phyloP scores from a whole-genome alignment of 2,329 filamentous ascomycete genomes.

The Botrytis galanthina region DNA sequence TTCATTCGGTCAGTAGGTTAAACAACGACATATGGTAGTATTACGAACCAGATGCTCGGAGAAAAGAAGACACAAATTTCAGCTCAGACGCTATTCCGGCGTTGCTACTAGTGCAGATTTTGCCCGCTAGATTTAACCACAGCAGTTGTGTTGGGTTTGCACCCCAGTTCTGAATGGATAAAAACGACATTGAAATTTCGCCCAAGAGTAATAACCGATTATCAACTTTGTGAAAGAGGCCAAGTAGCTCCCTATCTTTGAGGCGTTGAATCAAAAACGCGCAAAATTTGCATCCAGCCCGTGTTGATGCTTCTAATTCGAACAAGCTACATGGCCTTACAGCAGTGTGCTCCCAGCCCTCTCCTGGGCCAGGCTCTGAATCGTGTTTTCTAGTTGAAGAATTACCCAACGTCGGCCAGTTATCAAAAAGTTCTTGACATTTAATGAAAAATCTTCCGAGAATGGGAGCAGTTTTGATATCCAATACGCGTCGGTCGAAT shows the following conservation, averaged over 20 bases:
- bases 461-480: not conserved
- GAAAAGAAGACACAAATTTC: not conserved
- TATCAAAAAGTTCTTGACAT: not conserved
- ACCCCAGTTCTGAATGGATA: not conserved
- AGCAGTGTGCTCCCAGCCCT: not conserved
- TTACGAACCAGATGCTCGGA: not conserved
- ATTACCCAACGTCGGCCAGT: not conserved
- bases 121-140: not conserved
- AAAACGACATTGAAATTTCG: not conserved
- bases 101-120: not conserved
- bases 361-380: not conserved
- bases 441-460: not conserved
- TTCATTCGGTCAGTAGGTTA: rapidly evolving
- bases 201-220: not conserved
- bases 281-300: not conserved
- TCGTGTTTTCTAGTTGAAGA: not conserved
- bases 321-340: not conserved
- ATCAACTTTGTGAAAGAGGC: not conserved
- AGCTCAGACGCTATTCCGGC: not conserved
- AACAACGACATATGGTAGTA: not conserved
- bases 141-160: not conserved
- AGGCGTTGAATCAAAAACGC: not conserved
- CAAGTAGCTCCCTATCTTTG: not conserved
- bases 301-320: not conserved
- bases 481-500: not conserved